Evolutionary conservation across 306 rosid genomes (phyloP).

Genomic region (Chamaecrista fasciculata): DNA sequence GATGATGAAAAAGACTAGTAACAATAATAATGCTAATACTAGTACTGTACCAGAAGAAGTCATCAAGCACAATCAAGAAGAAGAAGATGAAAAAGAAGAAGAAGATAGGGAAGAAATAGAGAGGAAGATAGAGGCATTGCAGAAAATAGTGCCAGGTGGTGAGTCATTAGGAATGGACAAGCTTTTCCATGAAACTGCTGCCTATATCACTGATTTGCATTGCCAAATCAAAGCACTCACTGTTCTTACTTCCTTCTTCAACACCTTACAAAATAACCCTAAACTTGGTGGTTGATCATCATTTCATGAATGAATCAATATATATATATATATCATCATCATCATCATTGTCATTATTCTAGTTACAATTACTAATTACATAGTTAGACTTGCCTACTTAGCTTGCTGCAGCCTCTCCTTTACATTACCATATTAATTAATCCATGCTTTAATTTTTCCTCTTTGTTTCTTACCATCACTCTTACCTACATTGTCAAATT

Average conservation of each 20-base stretch:
- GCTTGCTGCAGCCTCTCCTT: too few species aligned
- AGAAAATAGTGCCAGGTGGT: constrained; percentile 84
- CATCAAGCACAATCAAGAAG: not conserved
- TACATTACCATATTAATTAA: too few species aligned
- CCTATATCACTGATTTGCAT: constrained; percentile 70
- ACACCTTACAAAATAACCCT: too few species aligned
- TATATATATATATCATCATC: too few species aligned
- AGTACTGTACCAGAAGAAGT: not conserved
- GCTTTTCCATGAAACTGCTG: constrained; percentile 88
- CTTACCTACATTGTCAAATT: too few species aligned
- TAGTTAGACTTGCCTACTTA: too few species aligned
- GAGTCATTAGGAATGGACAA: constrained; percentile 68
- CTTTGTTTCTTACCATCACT: too few species aligned
- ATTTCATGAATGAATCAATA: too few species aligned
- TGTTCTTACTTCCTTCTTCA: constrained; percentile 57
- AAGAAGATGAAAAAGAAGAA: constrained; percentile 4
- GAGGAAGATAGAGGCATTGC: constrained; percentile 75
- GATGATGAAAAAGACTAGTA: not conserved
- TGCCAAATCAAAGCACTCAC: constrained; percentile 70
- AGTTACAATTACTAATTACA: too few species aligned
- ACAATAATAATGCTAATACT: not conserved
- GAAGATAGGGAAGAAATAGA: constrained; percentile 71
- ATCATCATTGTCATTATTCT: too few species aligned
- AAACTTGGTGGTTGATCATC: constrained; percentile 61
- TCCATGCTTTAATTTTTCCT: too few species aligned